Percentiles rank a stretch among this genome's conserved stretches.
These are phyloP conservation scores for Boletus sp. DNA, from an alignment of 1,284 basidiomycete genomes.

Conservation along the genomic window DNA sequence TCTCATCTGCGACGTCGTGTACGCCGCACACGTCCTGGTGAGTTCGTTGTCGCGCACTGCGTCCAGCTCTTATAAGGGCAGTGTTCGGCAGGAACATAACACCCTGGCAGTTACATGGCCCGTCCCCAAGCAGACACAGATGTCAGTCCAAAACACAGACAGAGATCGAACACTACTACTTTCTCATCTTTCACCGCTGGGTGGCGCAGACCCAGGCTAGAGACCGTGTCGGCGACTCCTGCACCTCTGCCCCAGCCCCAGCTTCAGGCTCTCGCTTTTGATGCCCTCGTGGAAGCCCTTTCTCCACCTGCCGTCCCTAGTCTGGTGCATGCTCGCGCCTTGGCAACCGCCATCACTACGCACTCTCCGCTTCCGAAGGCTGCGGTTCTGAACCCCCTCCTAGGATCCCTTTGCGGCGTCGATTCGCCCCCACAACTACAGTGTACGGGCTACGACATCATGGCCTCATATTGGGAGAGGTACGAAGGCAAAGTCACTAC, in stretches of 20 bases:
- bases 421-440: slow-evolving; percentile 54
- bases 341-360: slow-evolving; percentile 35
- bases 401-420: slow-evolving; percentile 52
- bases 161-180: slow-evolving; percentile 45
- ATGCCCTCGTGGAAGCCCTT: slow-evolving; percentile 48
- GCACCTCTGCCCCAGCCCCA: slow-evolving; percentile 20
- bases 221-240: slow-evolving; percentile 31
- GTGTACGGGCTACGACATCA: slow-evolving; percentile 64
- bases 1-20: slow-evolving; percentile 9
- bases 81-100: slow-evolving; percentile 9
- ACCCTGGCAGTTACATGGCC: slow-evolving; percentile 26
- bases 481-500: slow-evolving; percentile 45
- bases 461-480: slow-evolving; percentile 63
- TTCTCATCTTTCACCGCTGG: slow-evolving; percentile 34
- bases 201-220: slow-evolving; percentile 42
- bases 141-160: slow-evolving; percentile 33
- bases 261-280: slow-evolving; percentile 35
- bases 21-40: slow-evolving; percentile 14
- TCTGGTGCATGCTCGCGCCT: slow-evolving; percentile 46
- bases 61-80: slow-evolving; percentile 7
- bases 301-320: slow-evolving; percentile 57
- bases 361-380: slow-evolving; percentile 49
- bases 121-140: slow-evolving; percentile 37
- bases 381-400: slow-evolving; percentile 49
- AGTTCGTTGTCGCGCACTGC: slow-evolving; percentile 8